phyloP scores from a whole-genome alignment of 1,139 yeast species.

The Yamadazyma pseudoaaseri region DNA sequence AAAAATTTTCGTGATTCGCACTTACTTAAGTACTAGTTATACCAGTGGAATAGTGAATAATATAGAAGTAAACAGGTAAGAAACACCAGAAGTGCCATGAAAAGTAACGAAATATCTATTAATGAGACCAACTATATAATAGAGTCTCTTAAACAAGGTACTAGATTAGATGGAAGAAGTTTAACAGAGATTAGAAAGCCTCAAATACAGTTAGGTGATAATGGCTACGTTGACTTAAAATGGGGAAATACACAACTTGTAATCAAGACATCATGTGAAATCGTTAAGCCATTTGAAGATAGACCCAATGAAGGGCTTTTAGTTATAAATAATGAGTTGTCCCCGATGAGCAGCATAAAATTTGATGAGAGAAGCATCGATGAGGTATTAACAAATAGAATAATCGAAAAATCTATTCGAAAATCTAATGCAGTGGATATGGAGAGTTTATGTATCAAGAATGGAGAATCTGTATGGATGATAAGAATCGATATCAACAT shows the following conservation, averaged over 20 bases:
- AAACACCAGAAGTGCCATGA: too few relatives aligned
- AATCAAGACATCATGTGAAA: conserved; percentile 75
- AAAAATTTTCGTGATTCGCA: conserved; percentile 3
- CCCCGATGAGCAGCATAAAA: conserved; percentile 85
- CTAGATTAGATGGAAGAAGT: conserved; percentile 68
- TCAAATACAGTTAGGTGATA: conserved; percentile 64
- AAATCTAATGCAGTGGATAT: conserved; percentile 88
- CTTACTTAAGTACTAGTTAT: too few relatives aligned
- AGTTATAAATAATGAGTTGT: conserved; percentile 77
- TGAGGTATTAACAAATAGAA: conserved; percentile 73
- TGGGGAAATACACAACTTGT: conserved; percentile 77
- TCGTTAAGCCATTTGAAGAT: conserved; percentile 83
- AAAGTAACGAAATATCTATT: conserved; percentile 58
- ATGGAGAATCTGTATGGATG: conserved; percentile 90
- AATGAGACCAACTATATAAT: conserved; percentile 65
- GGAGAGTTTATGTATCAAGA: conserved; percentile 85
- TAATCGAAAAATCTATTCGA: conserved; percentile 87
- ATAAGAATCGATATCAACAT: conserved; percentile 88
- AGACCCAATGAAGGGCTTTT: conserved; percentile 93
- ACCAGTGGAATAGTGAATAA: too few relatives aligned
- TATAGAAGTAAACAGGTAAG: too few relatives aligned
- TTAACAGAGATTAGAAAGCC: conserved; percentile 66
- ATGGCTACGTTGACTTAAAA: conserved; percentile 76
- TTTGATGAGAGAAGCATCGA: conserved; percentile 74
- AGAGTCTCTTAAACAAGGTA: conserved; percentile 59